phyloP scores from a whole-genome alignment of 2,329 filamentous ascomycete species.

The Alternaria tenuissima region DNA sequence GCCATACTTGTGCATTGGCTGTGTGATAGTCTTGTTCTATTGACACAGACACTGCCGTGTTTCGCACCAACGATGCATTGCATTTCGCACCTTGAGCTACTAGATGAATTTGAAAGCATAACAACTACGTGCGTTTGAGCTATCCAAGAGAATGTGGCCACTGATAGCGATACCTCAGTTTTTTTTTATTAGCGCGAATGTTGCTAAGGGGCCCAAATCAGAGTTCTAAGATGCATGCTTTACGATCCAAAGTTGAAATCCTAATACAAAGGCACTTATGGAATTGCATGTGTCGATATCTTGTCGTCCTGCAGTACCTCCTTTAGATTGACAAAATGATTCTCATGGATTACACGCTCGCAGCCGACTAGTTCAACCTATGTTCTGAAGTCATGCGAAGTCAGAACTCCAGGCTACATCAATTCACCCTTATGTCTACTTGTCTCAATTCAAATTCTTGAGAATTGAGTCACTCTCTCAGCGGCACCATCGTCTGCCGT shows the following conservation, averaged over 20 bases:
- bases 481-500: neutral
- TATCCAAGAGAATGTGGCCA: rapidly evolving
- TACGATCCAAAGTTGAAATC: neutral
- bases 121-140: neutral
- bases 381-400: neutral
- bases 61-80: neutral
- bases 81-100: neutral
- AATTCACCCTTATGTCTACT: neutral
- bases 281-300: neutral
- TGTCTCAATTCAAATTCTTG: neutral
- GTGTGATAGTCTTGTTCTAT: neutral
- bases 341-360: neutral
- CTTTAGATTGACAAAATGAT: too few species aligned
- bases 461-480: neutral
- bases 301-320: neutral
- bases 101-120: neutral
- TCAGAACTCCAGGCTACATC: neutral
- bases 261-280: neutral
- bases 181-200: neutral
- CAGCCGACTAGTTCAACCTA: neutral
- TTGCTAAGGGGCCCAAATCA: neutral
- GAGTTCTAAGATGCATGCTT: neutral
- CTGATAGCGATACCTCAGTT: neutral
- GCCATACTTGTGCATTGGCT: neutral
- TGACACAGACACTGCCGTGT: neutral